Percentiles rank a stretch among this genome's conserved stretches.
Evolutionary conservation across 805 yeast species (phyloP).

Genomic region (Candida cerambycidarum): DNA sequence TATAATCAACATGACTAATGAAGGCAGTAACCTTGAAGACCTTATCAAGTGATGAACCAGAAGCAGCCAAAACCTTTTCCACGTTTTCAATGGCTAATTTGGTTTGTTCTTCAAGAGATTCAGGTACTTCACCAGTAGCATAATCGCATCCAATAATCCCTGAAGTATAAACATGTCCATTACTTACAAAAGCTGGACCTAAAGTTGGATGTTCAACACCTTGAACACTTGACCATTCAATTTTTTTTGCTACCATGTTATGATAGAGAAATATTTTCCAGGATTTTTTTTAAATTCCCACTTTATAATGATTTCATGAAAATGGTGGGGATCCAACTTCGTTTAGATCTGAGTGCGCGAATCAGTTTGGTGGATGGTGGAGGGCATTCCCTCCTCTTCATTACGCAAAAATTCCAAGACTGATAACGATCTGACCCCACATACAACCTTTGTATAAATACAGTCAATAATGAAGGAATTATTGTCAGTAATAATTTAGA

Average conservation of each 20-base stretch:
- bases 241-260: conserved; percentile 19
- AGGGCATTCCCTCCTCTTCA: not conserved
- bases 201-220: conserved; percentile 32
- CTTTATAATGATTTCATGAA: not conserved
- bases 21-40: conserved; percentile 52
- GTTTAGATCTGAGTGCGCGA: not conserved
- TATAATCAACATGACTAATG: conserved; percentile 42
- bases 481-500: not conserved
- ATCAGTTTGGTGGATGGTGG: conserved; percentile 3
- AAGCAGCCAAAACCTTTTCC: conserved; percentile 37
- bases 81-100: conserved; percentile 45
- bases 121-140: conserved; percentile 41
- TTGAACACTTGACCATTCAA: conserved; percentile 28
- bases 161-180: conserved; percentile 44
- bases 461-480: not conserved
- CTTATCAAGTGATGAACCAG: conserved; percentile 47
- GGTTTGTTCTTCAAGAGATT: conserved; percentile 46
- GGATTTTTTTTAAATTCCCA: not conserved
- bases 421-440: conserved; percentile 2
- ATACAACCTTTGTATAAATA: not conserved
- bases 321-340: not conserved
- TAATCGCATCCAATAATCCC: conserved; percentile 46
- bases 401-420: not conserved
- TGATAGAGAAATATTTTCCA: too few species aligned
- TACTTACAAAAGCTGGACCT: conserved; percentile 28